phyloP scores from a whole-genome alignment of 441 rosid genomes.

The Melianthus villosus region DNA sequence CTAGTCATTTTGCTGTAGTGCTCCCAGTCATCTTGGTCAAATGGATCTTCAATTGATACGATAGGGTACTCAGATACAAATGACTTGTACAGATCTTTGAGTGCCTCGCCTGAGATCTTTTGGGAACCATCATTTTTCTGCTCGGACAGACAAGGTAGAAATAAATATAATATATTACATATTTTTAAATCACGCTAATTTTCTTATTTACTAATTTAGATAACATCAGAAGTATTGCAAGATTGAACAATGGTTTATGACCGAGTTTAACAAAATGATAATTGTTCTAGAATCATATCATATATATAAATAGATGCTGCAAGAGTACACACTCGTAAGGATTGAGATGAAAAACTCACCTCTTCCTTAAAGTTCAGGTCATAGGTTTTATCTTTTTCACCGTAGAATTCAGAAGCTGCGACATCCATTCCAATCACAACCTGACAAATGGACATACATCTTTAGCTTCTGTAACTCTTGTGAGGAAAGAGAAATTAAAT shows the following conservation, averaged over 20 bases:
- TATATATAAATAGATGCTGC: not conserved
- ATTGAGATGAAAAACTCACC: constrained; percentile 18
- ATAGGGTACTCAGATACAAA: constrained; percentile 80
- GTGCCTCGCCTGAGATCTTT: constrained; percentile 73
- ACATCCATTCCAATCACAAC: constrained; percentile 98
- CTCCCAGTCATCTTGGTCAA: constrained; percentile 97
- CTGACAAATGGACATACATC: constrained; percentile 15
- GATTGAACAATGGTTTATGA: too few species aligned
- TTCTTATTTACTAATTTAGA: too few species aligned
- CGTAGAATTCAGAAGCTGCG: constrained; percentile 91
- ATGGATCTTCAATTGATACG: constrained; percentile 88
- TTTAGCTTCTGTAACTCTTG: not conserved
- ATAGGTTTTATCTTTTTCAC: constrained; percentile 53
- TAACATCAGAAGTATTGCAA: too few species aligned
- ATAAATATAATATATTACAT: too few species aligned
- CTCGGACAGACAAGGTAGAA: constrained; percentile 3
- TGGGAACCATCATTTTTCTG: constrained; percentile 74
- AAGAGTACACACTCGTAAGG: too few species aligned
- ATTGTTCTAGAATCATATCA: too few species aligned
- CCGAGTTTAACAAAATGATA: too few species aligned
- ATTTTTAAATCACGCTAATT: too few species aligned
- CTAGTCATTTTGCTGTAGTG: constrained; percentile 57
- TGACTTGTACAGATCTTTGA: constrained; percentile 82
- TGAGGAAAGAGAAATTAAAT: not conserved
- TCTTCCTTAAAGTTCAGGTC: constrained; percentile 97